Base-by-base conservation (phyloP, 2,329 filamentous ascomycete species). In the Fusarium sp. region DNA sequence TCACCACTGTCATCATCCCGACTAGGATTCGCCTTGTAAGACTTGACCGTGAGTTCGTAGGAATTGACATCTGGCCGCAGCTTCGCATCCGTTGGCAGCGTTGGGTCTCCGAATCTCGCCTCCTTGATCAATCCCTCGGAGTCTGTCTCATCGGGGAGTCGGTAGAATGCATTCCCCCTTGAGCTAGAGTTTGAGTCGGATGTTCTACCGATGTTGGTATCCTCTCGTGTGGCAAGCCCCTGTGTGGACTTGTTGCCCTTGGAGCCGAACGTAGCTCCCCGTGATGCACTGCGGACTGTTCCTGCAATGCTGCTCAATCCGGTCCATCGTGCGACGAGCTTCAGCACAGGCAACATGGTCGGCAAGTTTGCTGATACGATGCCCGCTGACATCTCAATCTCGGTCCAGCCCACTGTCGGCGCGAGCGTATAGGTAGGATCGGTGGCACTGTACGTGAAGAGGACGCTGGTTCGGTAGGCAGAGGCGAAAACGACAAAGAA, bases 301-400 rank as follows among this genome's bases (percentile, higher is more conserved):
- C 66, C 59, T 4, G 63, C 52, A 2, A 75, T 36, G 4, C 78
- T 78, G n/a, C 78, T 66, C 7, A 74, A 48, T 10, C 75, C 70
- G 61, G 83, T 84, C 16, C 85, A 78, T n/a, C 83, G 79, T 3
- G 82, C 77, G 8, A 83, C 76, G 10, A 71, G 16, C 4, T 78
- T 77, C 34, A 86, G 68, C 13, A 85, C 79, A 3, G 85, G 85
- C 7, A 84, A 81, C 40, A 88, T 77, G 1, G 86, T 87, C 0
- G 87, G 87, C 0, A 88, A 82, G 66, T 85, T 87, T 7, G 86
- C 86, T 0, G 85, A 86, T 44, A 87, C 79, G 66, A 89, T 86
- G 52, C 85, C 87, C 0, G 82, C 81, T 0, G 83, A 79, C 75
- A 84, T 82, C 70, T 87, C 85, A 64, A 86, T 82, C 6, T 79